phyloP scores from a whole-genome alignment of 139 green algal genomes.

The Micractinium conductrix region DNA sequence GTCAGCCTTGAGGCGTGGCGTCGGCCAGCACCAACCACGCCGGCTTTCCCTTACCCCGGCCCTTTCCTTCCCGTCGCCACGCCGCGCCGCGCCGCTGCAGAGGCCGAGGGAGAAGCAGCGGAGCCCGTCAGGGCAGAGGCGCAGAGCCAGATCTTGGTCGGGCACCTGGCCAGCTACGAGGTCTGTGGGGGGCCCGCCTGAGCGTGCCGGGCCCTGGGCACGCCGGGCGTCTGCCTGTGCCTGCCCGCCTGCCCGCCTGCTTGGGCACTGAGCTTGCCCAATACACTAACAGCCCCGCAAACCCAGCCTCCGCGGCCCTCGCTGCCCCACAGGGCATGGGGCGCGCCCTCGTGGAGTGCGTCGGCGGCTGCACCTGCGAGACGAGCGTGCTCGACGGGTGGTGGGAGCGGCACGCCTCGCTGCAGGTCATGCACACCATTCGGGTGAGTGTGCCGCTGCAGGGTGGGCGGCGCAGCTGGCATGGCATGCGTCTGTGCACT shows the following conservation, averaged over 20 bases:
- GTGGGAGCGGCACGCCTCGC: conserved; percentile 24
- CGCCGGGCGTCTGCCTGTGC: neutral
- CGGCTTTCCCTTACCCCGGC: too few relatives aligned
- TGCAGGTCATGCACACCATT: conserved; percentile 37
- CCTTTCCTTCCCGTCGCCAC: too few relatives aligned
- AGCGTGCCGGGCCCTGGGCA: neutral
- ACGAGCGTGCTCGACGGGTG: conserved; percentile 4
- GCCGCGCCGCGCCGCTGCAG: neutral
- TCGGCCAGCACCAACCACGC: neutral
- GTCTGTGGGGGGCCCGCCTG: neutral
- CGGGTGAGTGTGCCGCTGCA: neutral
- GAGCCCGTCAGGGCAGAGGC: neutral
- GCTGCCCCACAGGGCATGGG: conserved; percentile 22
- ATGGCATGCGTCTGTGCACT: neutral
- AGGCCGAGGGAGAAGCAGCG: neutral
- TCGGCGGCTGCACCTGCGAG: conserved; percentile 26
- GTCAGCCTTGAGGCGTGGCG: too few relatives aligned
- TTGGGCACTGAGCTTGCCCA: too few relatives aligned
- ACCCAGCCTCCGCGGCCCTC: too few relatives aligned
- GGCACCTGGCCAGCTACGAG: conserved; percentile 33
- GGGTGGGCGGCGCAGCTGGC: neutral
- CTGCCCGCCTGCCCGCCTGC: neutral
- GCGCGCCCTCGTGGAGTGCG: conserved; percentile 12
- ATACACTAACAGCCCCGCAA: too few relatives aligned
- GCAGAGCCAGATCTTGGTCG: conserved; percentile 19